phyloP scores from a whole-genome alignment of 2,329 filamentous ascomycete genomes.

The Monascus ruber region DNA sequence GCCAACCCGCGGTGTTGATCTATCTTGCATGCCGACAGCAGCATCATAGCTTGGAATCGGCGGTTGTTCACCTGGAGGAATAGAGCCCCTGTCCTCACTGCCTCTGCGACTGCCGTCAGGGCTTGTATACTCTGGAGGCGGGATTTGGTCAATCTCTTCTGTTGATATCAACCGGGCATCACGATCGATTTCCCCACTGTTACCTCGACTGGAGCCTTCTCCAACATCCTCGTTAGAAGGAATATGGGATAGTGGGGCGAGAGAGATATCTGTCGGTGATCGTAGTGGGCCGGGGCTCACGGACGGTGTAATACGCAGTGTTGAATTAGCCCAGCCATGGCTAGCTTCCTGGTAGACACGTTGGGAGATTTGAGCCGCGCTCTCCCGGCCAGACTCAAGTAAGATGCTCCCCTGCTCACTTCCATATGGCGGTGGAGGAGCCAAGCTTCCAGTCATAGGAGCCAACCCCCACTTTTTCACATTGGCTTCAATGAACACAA shows the following conservation, averaged over 20 bases:
- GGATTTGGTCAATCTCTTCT: constrained; percentile 17
- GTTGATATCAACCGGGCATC: constrained; percentile 15
- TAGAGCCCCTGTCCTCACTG: constrained; percentile 46
- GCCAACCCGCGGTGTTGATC: constrained; percentile 1
- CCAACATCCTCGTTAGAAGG: constrained; percentile 54
- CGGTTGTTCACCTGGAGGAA: constrained; percentile 43
- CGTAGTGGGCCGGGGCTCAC: constrained; percentile 80
- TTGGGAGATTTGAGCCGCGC: constrained; percentile 29
- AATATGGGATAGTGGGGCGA: constrained; percentile 70
- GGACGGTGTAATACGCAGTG: constrained; percentile 59
- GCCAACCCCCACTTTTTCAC: constrained; percentile 99
- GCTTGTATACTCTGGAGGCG: constrained; percentile 43
- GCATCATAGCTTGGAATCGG: constrained; percentile 78
- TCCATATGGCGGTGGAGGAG: constrained; percentile 90
- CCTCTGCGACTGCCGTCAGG: constrained; percentile 43
- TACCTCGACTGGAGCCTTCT: constrained; percentile 55
- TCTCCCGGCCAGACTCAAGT: constrained; percentile 66
- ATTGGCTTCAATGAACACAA: constrained; percentile 98
- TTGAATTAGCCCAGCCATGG: constrained; percentile 68
- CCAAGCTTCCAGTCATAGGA: constrained; percentile 87
- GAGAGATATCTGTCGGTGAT: constrained; percentile 89
- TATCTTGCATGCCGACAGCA: constrained; percentile 42
- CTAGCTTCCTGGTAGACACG: constrained; percentile 42
- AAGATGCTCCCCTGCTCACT: constrained; percentile 95
- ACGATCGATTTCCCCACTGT: constrained; percentile 12